Conservation (phyloP, 202 grass and related monocot species). For the Setaria italica region DNA sequence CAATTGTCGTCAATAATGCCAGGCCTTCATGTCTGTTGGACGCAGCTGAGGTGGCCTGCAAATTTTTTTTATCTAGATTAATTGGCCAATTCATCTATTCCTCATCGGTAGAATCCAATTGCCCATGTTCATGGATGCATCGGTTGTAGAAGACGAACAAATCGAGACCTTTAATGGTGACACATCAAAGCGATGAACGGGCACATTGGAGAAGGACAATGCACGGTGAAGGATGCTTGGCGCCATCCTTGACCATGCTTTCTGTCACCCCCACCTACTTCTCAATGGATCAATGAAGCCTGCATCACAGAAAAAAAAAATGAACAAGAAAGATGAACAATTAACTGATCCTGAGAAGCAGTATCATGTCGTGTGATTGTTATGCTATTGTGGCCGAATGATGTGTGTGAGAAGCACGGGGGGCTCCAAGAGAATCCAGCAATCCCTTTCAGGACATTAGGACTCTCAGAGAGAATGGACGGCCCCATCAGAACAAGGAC, state of each 20-base stretch:
- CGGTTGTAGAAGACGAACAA: not conserved
- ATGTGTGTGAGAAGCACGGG: not conserved
- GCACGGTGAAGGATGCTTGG: conserved; percentile 32
- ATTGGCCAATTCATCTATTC: not conserved
- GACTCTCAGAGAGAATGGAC: not conserved
- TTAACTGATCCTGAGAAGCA: conserved; percentile 4
- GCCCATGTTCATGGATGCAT: not conserved
- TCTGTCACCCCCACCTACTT: conserved; percentile 1
- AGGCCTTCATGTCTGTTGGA: conserved; percentile 33
- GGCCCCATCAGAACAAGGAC: conserved; percentile 31
- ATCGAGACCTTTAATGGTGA: not conserved
- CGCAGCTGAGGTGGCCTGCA: conserved; percentile 26
- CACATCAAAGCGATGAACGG: not conserved
- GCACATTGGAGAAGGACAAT: conserved; percentile 23
- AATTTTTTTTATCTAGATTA: conserved; percentile 3
- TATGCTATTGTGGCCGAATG: not conserved
- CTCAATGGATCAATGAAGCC: conserved; percentile 18
- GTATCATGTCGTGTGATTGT: not conserved
- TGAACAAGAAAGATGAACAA: not conserved
- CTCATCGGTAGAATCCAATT: not conserved
- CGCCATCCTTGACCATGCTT: conserved; percentile 31
- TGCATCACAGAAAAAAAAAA: conserved; percentile 8
- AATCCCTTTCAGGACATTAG: conserved; percentile 28
- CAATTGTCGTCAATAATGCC: conserved; percentile 29
- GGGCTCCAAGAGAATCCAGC: conserved; percentile 13